Percentiles rank a stretch among this genome's conserved stretches.
Evolutionary conservation across 306 rosid genomes (phyloP).

Genomic region (Vigna reflexopilosa): DNA sequence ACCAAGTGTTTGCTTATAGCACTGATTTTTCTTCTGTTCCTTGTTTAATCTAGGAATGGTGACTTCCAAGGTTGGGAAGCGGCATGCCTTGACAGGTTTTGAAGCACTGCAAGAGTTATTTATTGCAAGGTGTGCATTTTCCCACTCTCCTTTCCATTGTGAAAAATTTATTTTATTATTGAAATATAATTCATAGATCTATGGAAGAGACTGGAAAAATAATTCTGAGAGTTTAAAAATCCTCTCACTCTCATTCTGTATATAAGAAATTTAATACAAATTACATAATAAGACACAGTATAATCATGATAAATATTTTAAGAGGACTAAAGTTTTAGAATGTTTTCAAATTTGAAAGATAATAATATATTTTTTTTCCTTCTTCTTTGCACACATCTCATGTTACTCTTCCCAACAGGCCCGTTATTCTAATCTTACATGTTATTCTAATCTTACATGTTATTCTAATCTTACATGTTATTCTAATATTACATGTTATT

Average conservation of each 20-base stretch:
- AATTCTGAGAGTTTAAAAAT: too few relatives aligned
- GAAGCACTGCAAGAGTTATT: constrained; percentile 90
- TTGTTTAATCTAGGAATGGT: constrained; percentile 80
- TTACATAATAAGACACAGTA: too few relatives aligned
- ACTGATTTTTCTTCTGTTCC: neutral
- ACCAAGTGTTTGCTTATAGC: too few relatives aligned
- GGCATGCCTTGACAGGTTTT: constrained; percentile 90
- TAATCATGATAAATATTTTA: too few relatives aligned
- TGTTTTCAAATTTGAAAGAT: neutral
- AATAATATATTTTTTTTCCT: neutral
- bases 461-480: neutral
- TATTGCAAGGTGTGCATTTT: constrained; percentile 67
- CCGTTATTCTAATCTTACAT: neutral
- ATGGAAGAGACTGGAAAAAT: neutral
- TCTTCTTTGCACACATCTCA: neutral
- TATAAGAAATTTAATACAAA: too few relatives aligned
- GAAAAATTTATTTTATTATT: neutral
- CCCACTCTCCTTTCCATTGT: neutral
- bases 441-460: neutral
- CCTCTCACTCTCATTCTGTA: too few relatives aligned
- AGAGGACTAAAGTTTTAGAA: neutral
- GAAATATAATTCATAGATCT: constrained; percentile 8
- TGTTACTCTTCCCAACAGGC: neutral
- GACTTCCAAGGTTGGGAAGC: constrained; percentile 95
- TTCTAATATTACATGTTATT: neutral